These are phyloP conservation scores for Leptographium galeiforme DNA, from an alignment of 2,329 filamentous ascomycete genomes.

Conservation along the genomic window DNA sequence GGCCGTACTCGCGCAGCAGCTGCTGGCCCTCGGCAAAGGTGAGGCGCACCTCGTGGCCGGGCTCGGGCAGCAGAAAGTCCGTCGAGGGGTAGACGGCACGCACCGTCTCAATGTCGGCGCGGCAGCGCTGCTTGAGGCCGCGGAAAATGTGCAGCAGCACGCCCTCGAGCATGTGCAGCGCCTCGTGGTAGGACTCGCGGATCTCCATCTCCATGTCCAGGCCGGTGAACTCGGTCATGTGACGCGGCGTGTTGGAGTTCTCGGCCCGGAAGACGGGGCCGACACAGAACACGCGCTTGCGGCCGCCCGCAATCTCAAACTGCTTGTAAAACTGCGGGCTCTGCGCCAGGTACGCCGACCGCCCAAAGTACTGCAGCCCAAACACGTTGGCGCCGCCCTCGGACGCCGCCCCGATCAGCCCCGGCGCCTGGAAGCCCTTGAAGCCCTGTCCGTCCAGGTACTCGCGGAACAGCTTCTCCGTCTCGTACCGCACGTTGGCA, in stretches of 20 bases:
- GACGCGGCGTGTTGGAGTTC: conserved; percentile 69
- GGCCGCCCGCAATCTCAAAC: conserved; percentile 66
- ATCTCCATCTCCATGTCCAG: conserved; percentile 89
- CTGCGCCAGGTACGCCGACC: conserved; percentile 67
- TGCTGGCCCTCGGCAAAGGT: conserved; percentile 67
- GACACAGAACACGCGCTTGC: conserved; percentile 66
- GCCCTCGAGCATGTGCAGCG: conserved; percentile 56
- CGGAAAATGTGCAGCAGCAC: conserved; percentile 71
- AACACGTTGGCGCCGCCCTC: conserved; percentile 94
- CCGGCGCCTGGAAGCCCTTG: conserved; percentile 76
- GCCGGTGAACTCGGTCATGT: conserved; percentile 81
- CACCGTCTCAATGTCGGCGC: conserved; percentile 58
- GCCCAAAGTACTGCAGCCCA: conserved; percentile 76
- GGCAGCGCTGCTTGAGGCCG: conserved; percentile 52
- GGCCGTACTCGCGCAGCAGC: conserved; percentile 63
- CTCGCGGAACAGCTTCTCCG: conserved; percentile 25
- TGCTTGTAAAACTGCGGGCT: conserved; percentile 83
- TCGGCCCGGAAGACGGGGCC: conserved; percentile 79
- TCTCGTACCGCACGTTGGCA: conserved; percentile 31
- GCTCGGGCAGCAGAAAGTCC: conserved; percentile 59
- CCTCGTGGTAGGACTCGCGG: conserved; percentile 63
- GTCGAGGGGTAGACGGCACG: conserved; percentile 65
- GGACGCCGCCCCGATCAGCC: conserved; percentile 76
- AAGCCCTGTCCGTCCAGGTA: conserved; percentile 68
- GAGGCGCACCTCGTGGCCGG: conserved; percentile 62